phyloP scores from a whole-genome alignment of 371 early-diverging fungal species.

The Mucor saturninus region DNA sequence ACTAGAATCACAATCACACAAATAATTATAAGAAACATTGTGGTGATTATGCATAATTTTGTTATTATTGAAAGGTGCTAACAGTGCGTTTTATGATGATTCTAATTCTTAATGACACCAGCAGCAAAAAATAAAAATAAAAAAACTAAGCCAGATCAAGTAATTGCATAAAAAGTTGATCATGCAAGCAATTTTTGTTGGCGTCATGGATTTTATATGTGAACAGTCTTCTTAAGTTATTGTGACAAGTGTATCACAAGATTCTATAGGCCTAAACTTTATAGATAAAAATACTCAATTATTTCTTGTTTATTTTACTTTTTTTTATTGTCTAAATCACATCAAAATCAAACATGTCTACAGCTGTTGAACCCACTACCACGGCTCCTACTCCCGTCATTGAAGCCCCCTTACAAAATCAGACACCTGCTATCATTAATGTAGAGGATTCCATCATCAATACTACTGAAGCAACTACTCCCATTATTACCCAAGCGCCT shows the following conservation, averaged over 20 bases:
- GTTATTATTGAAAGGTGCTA: too few species aligned
- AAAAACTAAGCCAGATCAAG: neutral
- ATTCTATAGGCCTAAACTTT: neutral
- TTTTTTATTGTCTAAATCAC: neutral
- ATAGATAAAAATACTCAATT: neutral
- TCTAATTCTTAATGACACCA: neutral
- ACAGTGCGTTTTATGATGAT: neutral
- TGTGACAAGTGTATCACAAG: constrained; percentile 8
- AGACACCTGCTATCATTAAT: neutral
- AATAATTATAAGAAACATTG: too few species aligned
- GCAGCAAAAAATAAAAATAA: neutral
- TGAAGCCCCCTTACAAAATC: neutral
- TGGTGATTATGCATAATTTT: too few species aligned
- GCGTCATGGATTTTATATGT: neutral
- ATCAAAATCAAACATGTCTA: neutral
- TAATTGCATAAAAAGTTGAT: neutral
- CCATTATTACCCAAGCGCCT: neutral
- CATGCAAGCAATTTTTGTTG: constrained; percentile 6
- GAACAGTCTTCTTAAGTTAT: neutral
- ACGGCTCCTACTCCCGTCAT: neutral
- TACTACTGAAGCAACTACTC: constrained; percentile 1
- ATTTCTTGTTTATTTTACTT: neutral
- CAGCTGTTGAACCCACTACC: constrained; percentile 1
- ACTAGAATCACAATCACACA: too few species aligned
- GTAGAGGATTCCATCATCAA: neutral